phyloP scores from a whole-genome alignment of 257 asterid genomes.

The Penstemon newberryi region DNA sequence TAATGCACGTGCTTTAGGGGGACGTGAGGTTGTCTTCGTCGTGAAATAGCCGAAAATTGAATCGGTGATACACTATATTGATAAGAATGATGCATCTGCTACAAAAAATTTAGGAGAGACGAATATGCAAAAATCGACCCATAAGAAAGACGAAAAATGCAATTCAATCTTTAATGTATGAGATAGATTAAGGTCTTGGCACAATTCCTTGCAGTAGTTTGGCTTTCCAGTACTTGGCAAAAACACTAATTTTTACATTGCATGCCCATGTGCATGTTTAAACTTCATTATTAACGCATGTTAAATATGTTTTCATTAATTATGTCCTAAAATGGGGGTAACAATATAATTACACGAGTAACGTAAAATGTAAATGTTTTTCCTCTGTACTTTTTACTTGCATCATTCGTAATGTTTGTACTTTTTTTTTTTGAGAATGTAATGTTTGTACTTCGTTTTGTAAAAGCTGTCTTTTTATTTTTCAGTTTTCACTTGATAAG shows the following conservation, averaged over 20 bases:
- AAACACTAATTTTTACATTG: not conserved
- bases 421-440: not conserved
- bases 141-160: too few relatives aligned
- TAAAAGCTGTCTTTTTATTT: not conserved
- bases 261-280: not conserved
- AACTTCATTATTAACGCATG: slow-evolving; percentile 22
- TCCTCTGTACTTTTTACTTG: not conserved
- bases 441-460: not conserved
- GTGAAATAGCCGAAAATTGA: too few relatives aligned
- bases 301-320: slow-evolving; percentile 7
- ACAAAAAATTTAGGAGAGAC: too few relatives aligned
- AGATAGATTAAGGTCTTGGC: too few relatives aligned
- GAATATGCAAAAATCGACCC: too few relatives aligned
- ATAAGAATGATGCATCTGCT: too few relatives aligned
- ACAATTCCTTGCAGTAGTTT: too few relatives aligned
- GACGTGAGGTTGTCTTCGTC: too few relatives aligned
- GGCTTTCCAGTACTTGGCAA: not conserved
- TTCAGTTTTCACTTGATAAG: not conserved
- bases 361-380: not conserved
- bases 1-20: too few relatives aligned
- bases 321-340: slow-evolving; percentile 6
- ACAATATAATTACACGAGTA: not conserved
- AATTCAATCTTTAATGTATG: too few relatives aligned
- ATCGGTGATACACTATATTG: too few relatives aligned
- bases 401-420: slow-evolving; percentile 7